Evolutionary conservation across 306 rosid genomes (phyloP).

Genomic region (Cicer pinnatifidum): DNA sequence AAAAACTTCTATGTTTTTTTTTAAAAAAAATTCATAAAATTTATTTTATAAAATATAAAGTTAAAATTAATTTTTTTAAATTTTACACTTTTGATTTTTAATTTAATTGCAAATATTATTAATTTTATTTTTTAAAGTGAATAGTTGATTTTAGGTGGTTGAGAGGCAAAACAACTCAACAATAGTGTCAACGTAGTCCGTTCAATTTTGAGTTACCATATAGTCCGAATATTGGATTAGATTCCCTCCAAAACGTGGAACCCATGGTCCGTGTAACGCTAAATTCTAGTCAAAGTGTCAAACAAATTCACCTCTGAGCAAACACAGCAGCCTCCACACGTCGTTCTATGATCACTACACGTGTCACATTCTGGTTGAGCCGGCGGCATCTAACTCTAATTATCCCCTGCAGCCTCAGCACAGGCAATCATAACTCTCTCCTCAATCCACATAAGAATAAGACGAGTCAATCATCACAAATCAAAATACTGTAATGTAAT

Average conservation of each 20-base stretch:
- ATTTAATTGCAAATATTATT: too few relatives aligned
- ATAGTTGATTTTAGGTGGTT: too few relatives aligned
- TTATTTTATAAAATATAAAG: too few relatives aligned
- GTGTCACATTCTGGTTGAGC: slow-evolving; percentile 16
- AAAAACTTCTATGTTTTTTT: too few relatives aligned
- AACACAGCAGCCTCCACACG: slow-evolving; percentile 33
- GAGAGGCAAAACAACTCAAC: too few relatives aligned
- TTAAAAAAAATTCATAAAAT: too few relatives aligned
- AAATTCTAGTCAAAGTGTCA: neutral
- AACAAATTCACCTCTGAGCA: slow-evolving; percentile 6
- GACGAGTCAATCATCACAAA: slow-evolving; percentile 36
- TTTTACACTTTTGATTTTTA: too few relatives aligned
- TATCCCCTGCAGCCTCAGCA: slow-evolving; percentile 42
- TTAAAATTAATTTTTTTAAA: too few relatives aligned
- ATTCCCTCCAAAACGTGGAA: slow-evolving; percentile 43
- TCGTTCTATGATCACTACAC: slow-evolving; percentile 1
- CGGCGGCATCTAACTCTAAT: slow-evolving; percentile 1
- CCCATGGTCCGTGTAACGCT: neutral
- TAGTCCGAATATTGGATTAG: neutral
- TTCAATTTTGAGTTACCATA: too few relatives aligned
- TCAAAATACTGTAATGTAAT: neutral
- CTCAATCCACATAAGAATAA: neutral
- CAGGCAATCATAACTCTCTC: slow-evolving; percentile 40
- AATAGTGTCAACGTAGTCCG: too few relatives aligned
- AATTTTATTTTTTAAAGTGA: too few relatives aligned